These are phyloP conservation scores for Cyclotella cryptica DNA, from an alignment of 108 stramenopile genomes.

Conservation along the genomic window DNA sequence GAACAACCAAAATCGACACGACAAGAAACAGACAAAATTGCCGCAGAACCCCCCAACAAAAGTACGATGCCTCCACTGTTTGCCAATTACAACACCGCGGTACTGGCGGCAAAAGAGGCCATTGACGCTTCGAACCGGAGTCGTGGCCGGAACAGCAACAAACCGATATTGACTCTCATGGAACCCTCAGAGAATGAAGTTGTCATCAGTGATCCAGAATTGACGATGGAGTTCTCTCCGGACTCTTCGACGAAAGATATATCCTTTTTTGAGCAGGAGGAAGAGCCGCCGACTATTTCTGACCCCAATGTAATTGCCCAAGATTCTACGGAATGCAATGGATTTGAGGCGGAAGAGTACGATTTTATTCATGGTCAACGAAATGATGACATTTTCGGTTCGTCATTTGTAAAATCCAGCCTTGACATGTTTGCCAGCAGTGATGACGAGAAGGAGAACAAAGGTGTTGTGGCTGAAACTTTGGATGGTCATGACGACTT, in stretches of 20 bases:
- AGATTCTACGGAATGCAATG: neutral
- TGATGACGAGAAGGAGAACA: slow-evolving; percentile 6
- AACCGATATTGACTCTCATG: neutral
- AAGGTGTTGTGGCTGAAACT: neutral
- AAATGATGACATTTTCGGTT: slow-evolving; percentile 2
- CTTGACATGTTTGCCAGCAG: neutral
- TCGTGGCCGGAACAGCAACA: slow-evolving; percentile 14
- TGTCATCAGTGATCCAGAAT: slow-evolving; percentile 13
- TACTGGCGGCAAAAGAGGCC: slow-evolving; percentile 54
- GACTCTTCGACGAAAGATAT: slow-evolving; percentile 1
- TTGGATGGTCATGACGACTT: neutral
- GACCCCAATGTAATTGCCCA: neutral
- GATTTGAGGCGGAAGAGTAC: neutral
- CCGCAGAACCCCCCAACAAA: neutral
- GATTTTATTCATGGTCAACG: too few species aligned
- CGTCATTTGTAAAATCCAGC: slow-evolving; percentile 20
- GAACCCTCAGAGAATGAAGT: neutral
- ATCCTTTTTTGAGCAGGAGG: neutral
- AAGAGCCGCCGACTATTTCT: neutral
- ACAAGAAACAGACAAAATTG: neutral
- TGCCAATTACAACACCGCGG: slow-evolving; percentile 51
- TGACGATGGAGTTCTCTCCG: slow-evolving; percentile 22
- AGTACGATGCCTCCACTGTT: slow-evolving; percentile 5
- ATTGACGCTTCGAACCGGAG: slow-evolving; percentile 46
- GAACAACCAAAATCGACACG: neutral